Evolutionary conservation across 441 rosid genomes (phyloP).

Genomic region (Lagerstroemia fauriei): DNA sequence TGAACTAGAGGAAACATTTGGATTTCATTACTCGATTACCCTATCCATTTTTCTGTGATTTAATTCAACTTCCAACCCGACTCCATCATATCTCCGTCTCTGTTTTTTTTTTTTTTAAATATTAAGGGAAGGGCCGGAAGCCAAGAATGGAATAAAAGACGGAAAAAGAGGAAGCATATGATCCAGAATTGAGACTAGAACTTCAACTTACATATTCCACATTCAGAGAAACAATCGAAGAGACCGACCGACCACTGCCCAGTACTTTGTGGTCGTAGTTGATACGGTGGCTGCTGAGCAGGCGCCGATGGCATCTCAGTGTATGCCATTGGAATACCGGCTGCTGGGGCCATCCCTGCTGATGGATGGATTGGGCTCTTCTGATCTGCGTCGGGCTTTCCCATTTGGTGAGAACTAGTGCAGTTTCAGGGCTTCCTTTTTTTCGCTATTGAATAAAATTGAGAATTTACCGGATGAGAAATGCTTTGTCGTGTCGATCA

Average conservation of each 20-base stretch:
- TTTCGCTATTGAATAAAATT: neutral
- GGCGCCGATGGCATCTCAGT: slow-evolving; percentile 2
- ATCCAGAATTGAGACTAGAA: neutral
- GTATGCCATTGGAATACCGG: neutral
- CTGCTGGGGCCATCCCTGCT: neutral
- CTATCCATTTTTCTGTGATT: too few species aligned
- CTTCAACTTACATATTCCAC: slow-evolving; percentile 36
- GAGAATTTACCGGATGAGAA: neutral
- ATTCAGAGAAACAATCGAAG: slow-evolving; percentile 42
- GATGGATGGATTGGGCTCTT: neutral
- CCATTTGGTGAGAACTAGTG: neutral
- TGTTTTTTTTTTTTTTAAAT: too few species aligned
- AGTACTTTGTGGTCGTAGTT: neutral
- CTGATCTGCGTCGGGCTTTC: neutral
- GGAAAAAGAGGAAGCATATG: neutral
- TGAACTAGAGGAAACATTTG: too few species aligned
- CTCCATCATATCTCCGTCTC: too few species aligned
- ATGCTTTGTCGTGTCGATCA: neutral
- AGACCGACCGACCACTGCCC: slow-evolving; percentile 45
- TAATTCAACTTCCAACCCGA: too few species aligned
- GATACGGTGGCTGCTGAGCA: neutral
- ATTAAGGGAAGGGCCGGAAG: too few species aligned
- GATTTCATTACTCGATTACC: too few species aligned
- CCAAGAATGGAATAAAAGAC: too few species aligned
- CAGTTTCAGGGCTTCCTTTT: neutral